Conservation (phyloP, 257 asterid genomes). For the Misopates orontium region DNA sequence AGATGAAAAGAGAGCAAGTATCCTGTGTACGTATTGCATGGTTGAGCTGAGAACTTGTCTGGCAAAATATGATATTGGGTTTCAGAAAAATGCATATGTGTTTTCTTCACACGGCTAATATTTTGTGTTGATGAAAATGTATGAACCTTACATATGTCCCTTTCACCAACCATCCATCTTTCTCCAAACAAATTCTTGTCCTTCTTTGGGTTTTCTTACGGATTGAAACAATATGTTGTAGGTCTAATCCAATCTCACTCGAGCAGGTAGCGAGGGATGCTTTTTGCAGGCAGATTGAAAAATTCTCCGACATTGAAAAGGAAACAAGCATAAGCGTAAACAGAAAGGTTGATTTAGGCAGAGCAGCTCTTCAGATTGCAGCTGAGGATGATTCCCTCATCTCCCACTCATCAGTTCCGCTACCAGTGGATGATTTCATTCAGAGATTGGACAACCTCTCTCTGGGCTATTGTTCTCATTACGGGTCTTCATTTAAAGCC, state of each 20-base stretch:
- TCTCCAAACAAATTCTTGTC: conserved; percentile 8
- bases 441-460: conserved; percentile 71
- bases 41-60: conserved; percentile 12
- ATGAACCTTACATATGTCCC: background rate
- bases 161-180: background rate
- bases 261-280: conserved; percentile 70
- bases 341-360: conserved; percentile 60
- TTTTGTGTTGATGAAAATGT: background rate
- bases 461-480: conserved; percentile 63
- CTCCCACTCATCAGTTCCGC: conserved; percentile 87
- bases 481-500: conserved; percentile 59
- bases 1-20: no score
- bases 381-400: conserved; percentile 83
- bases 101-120: conserved; percentile 15
- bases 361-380: conserved; percentile 73
- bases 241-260: conserved; percentile 17
- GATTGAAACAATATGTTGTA: conserved; percentile 14
- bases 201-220: conserved; percentile 3
- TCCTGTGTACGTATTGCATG: background rate
- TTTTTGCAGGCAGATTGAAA: conserved; percentile 54
- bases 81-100: conserved; percentile 4
- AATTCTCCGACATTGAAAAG: conserved; percentile 58
- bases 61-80: background rate
- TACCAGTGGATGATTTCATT: conserved; percentile 76
- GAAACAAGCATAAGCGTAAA: conserved; percentile 67